These are phyloP conservation scores for Termitomyces heimii DNA, from an alignment of 768 basidiomycete genomes.

Conservation along the genomic window DNA sequence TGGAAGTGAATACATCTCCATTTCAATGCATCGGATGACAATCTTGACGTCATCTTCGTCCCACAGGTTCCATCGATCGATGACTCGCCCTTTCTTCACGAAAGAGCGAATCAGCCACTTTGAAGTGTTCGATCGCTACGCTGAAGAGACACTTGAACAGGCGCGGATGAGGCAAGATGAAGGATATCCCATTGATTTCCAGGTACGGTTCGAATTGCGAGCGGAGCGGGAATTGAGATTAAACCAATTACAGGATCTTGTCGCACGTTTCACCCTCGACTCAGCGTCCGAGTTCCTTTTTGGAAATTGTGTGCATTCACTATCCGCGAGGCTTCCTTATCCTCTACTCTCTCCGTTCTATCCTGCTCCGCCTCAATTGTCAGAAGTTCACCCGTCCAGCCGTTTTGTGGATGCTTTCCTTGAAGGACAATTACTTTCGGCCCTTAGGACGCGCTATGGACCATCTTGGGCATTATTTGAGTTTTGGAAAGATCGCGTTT, in stretches of 20 bases:
- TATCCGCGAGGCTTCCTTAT: slow-evolving; percentile 42
- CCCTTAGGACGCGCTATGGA: slow-evolving; percentile 35
- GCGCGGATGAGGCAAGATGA: slow-evolving; percentile 34
- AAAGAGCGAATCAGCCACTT: slow-evolving; percentile 57
- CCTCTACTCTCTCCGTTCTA: slow-evolving; percentile 27
- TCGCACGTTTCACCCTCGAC: slow-evolving; percentile 54
- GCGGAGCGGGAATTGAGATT: neutral
- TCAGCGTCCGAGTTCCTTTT: slow-evolving; percentile 56
- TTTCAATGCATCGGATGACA: neutral
- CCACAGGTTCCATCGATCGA: slow-evolving; percentile 52
- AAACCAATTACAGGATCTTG: slow-evolving; percentile 33
- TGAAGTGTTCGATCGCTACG: slow-evolving; percentile 52
- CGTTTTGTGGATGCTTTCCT: slow-evolving; percentile 45
- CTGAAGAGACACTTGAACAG: slow-evolving; percentile 38
- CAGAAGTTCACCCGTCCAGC: slow-evolving; percentile 24
- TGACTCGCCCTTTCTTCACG: slow-evolving; percentile 68
- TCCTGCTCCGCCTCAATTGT: slow-evolving; percentile 9
- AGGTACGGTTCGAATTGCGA: slow-evolving; percentile 24
- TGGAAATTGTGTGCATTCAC: slow-evolving; percentile 38
- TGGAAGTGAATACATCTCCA: slow-evolving; percentile 46
- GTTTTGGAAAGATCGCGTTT: slow-evolving; percentile 43
- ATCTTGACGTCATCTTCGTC: neutral
- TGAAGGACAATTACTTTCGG: slow-evolving; percentile 36
- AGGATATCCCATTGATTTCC: slow-evolving; percentile 53
- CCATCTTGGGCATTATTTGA: slow-evolving; percentile 46